Evolutionary conservation across 805 yeast species (phyloP).

Genomic region (Starmerella kuoi): DNA sequence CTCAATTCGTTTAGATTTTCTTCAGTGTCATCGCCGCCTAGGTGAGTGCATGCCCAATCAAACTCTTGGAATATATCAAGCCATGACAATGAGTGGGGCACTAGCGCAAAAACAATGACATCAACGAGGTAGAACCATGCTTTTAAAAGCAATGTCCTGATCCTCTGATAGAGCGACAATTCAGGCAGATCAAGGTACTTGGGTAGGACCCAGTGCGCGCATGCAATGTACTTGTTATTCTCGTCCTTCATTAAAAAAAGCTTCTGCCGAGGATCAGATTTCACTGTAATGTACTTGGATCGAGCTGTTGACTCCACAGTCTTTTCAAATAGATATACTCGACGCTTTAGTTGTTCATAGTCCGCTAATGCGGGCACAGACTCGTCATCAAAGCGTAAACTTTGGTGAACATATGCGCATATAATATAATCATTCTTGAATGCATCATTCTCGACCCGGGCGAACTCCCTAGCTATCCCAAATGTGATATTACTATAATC

Average conservation of each 20-base stretch:
- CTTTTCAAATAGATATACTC: slow-evolving; percentile 3
- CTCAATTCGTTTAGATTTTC: slow-evolving; percentile 6
- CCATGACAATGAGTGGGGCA: background rate
- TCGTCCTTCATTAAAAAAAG: slow-evolving; percentile 2
- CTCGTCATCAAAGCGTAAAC: background rate
- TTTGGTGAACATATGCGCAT: background rate
- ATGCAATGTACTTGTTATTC: slow-evolving; percentile 7
- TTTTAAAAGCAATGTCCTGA: slow-evolving; percentile 2
- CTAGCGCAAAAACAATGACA: background rate
- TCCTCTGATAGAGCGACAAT: background rate
- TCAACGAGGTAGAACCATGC: slow-evolving; percentile 2
- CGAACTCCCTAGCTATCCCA: slow-evolving; percentile 3
- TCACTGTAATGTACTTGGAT: background rate
- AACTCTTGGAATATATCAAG: slow-evolving; percentile 1
- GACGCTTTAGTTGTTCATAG: slow-evolving; percentile 2
- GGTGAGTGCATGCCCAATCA: slow-evolving; percentile 3
- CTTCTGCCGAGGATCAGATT: slow-evolving; percentile 1
- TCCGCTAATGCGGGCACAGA: slow-evolving; percentile 7
- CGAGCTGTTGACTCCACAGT: slow-evolving; percentile 1
- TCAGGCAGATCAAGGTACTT: slow-evolving; percentile 2
- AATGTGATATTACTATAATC: slow-evolving; percentile 2
- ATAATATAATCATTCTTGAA: slow-evolving; percentile 6
- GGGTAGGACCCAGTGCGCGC: slow-evolving; percentile 8
- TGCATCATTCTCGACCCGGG: slow-evolving; percentile 10
- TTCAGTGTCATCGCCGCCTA: slow-evolving; percentile 3